Percentiles rank a stretch among this genome's conserved stretches.
Conservation (phyloP, 306 rosid species). For the Gillenia trifoliata region DNA sequence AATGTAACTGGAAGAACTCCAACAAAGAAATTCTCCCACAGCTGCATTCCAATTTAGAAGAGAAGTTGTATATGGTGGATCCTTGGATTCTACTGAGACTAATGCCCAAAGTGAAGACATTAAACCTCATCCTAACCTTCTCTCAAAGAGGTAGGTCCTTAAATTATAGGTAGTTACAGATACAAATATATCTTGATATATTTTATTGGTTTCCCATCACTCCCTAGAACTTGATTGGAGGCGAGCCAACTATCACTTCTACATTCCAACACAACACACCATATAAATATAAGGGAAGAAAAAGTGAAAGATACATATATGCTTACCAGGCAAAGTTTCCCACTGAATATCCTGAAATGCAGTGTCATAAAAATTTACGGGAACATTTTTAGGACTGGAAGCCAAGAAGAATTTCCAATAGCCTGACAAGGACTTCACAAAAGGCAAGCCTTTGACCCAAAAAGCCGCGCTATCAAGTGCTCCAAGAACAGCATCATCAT, state of each 20-base stretch:
- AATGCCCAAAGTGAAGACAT: no score
- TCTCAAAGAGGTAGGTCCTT: no score
- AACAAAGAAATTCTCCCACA: no score
- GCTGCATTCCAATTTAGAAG: no score
- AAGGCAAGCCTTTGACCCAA: slow-evolving; percentile 82
- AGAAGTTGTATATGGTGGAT: no score
- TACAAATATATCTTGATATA: not conserved
- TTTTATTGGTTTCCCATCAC: no score
- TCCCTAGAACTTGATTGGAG: not conserved
- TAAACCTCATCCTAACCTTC: no score
- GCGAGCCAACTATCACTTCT: not conserved
- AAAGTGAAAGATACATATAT: not conserved
- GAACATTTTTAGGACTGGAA: slow-evolving; percentile 57
- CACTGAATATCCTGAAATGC: slow-evolving; percentile 67
- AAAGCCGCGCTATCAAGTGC: slow-evolving; percentile 76
- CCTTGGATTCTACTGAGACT: no score
- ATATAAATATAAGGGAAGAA: not conserved
- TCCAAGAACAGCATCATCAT: slow-evolving; percentile 67
- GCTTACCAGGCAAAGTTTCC: slow-evolving; percentile 72
- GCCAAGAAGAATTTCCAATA: slow-evolving; percentile 85
- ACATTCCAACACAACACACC: not conserved
- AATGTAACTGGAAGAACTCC: no score
- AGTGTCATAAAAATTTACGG: slow-evolving; percentile 50
- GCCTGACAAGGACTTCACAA: slow-evolving; percentile 80
- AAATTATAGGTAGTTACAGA: not conserved